Conservation (phyloP, 179 eudicot genomes). For the Vitellaria paradoxa region DNA sequence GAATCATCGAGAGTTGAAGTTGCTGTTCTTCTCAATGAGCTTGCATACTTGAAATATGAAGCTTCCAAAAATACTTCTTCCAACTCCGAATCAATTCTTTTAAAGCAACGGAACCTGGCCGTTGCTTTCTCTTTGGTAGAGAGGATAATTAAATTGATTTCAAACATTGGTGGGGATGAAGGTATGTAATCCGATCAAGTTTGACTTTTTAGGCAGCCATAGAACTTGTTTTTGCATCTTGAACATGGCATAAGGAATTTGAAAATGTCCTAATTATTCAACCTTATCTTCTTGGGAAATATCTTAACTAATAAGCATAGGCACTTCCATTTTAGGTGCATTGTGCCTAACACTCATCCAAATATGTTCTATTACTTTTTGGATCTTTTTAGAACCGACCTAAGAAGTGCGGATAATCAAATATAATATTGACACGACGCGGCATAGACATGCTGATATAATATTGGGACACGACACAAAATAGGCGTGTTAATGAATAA, state of each 20-base stretch:
- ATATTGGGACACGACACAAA: too few relatives aligned
- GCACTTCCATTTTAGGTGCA: too few relatives aligned
- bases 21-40: constrained; percentile 83
- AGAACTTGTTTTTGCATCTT: background rate
- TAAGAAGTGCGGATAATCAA: too few relatives aligned
- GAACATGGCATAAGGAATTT: background rate
- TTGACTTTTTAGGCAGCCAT: background rate
- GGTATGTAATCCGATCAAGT: constrained; percentile 34
- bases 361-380: too few relatives aligned
- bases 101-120: constrained; percentile 59
- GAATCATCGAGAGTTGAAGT: constrained; percentile 94
- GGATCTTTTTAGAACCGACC: too few relatives aligned
- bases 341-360: too few relatives aligned
- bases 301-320: too few relatives aligned
- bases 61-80: constrained; percentile 49
- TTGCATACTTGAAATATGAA: constrained; percentile 80
- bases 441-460: too few relatives aligned
- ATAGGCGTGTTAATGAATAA: too few relatives aligned
- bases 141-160: constrained; percentile 66
- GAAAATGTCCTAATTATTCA: background rate
- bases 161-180: constrained; percentile 60
- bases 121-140: constrained; percentile 76
- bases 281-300: too few relatives aligned
- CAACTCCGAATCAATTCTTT: constrained; percentile 39
- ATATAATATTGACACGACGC: too few relatives aligned